These are phyloP conservation scores for Elymus sibiricus DNA, from an alignment of 176 grass and related monocot species.

Conservation along the genomic window DNA sequence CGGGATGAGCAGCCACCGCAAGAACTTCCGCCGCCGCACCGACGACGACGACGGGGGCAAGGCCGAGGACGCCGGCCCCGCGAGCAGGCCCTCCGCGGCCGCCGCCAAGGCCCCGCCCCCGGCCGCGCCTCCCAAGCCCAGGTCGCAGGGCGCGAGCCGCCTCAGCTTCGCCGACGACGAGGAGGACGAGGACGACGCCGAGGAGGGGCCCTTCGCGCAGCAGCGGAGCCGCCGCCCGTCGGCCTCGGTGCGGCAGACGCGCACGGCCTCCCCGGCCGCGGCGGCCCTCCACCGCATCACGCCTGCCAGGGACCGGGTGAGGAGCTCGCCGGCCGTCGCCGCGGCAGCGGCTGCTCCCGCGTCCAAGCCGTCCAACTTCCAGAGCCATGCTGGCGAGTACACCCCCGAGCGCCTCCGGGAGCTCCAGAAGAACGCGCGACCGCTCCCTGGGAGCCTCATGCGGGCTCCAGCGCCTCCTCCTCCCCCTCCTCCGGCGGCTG, in stretches of 20 bases:
- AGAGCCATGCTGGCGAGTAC: slow-evolving; percentile 86
- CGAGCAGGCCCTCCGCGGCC: slow-evolving; percentile 10
- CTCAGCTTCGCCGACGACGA: slow-evolving; percentile 98
- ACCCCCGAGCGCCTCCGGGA: slow-evolving; percentile 86
- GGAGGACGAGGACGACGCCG: slow-evolving; percentile 66
- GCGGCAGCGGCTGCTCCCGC: neutral
- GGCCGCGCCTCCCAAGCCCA: slow-evolving; percentile 38
- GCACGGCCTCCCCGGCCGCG: slow-evolving; percentile 34
- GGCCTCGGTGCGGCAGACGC: slow-evolving; percentile 4
- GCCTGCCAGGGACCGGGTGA: slow-evolving; percentile 50
- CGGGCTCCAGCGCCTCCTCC: slow-evolving; percentile 4
- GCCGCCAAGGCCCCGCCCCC: slow-evolving; percentile 32
- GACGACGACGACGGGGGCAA: slow-evolving; percentile 46
- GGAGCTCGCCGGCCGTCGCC: slow-evolving; percentile 5
- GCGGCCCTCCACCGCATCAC: slow-evolving; percentile 56
- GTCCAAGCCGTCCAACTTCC: slow-evolving; percentile 75
- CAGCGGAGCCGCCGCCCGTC: slow-evolving; percentile 29
- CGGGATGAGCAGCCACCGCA: slow-evolving; percentile 57
- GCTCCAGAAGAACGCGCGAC: slow-evolving; percentile 93
- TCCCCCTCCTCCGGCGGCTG: neutral
- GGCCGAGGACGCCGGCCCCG: slow-evolving; percentile 29
- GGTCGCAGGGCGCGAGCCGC: slow-evolving; percentile 52
- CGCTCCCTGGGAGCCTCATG: slow-evolving; percentile 63
- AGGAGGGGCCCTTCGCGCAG: slow-evolving; percentile 38
- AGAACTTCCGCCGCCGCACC: slow-evolving; percentile 72